These are phyloP conservation scores for Xylaria castorea DNA, from an alignment of 495 filamentous ascomycete genomes.

Conservation along the genomic window DNA sequence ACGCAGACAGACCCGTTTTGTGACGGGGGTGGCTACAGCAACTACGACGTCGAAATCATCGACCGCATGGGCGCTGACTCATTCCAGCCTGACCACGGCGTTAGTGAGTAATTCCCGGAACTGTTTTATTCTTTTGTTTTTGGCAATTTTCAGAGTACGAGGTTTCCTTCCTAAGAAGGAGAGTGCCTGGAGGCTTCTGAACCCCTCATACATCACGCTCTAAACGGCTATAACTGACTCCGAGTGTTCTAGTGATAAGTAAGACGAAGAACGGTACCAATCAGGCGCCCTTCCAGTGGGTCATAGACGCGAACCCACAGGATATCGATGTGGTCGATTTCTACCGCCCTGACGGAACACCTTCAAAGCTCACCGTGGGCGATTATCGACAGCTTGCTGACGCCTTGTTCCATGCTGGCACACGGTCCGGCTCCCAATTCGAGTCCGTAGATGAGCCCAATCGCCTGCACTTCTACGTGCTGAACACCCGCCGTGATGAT, in stretches of 20 bases:
- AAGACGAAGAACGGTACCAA: conserved; percentile 44
- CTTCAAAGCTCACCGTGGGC: conserved; percentile 41
- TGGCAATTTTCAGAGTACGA: not conserved
- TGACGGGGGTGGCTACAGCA: conserved; percentile 49
- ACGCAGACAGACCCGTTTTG: conserved; percentile 45
- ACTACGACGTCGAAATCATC: conserved; percentile 50
- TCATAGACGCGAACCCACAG: conserved; percentile 51
- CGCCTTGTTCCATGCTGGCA: conserved; percentile 53
- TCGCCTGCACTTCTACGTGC: conserved; percentile 47
- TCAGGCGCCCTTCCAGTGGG: conserved; percentile 49
- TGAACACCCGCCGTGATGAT: conserved; percentile 44
- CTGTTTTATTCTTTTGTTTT: not conserved
- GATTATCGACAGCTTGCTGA: conserved; percentile 52
- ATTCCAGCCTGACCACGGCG: conserved; percentile 49
- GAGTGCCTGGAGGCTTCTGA: not conserved
- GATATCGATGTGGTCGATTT: conserved; percentile 45
- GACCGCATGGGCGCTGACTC: conserved; percentile 53
- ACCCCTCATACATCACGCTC: not conserved
- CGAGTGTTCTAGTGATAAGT: conserved; percentile 44
- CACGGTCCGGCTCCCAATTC: conserved; percentile 47
- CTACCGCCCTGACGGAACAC: conserved; percentile 42
- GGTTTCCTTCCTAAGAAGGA: too few species aligned
- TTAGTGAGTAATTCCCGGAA: conserved; percentile 23
- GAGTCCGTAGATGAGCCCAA: conserved; percentile 49
- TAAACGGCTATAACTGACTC: not conserved